Conservation (phyloP, 352 stramenopile genomes). For the Globisporangium echinulatum region DNA sequence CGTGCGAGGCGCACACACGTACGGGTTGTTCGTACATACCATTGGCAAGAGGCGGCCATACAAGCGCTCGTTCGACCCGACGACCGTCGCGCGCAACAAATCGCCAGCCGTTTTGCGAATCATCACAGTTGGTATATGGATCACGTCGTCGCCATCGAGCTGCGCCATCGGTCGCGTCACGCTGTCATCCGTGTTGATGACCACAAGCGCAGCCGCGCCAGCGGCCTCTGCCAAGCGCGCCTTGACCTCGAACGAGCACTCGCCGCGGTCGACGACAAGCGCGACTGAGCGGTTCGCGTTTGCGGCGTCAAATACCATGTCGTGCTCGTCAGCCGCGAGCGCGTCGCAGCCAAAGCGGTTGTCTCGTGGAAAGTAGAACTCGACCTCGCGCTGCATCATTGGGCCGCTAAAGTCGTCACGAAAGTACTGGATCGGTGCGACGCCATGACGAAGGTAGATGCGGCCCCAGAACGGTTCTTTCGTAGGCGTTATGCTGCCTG, state of each 20-base stretch:
- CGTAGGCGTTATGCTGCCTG: background rate
- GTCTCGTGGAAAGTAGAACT: slow-evolving; percentile 36
- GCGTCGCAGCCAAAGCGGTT: slow-evolving; percentile 37
- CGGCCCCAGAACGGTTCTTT: slow-evolving; percentile 45
- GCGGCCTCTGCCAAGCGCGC: slow-evolving; percentile 37
- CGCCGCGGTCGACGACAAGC: slow-evolving; percentile 50
- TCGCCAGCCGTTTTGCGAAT: slow-evolving; percentile 44
- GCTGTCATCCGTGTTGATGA: slow-evolving; percentile 44
- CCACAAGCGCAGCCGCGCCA: slow-evolving; percentile 38
- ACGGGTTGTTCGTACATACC: slow-evolving; percentile 40
- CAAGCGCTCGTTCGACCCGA: slow-evolving; percentile 19
- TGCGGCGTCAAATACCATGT: slow-evolving; percentile 9
- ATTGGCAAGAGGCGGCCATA: slow-evolving; percentile 52
- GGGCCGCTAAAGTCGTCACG: slow-evolving; percentile 41
- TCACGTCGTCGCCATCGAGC: slow-evolving; percentile 31
- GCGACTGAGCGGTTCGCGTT: slow-evolving; percentile 27
- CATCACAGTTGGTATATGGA: slow-evolving; percentile 55
- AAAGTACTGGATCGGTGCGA: slow-evolving; percentile 73
- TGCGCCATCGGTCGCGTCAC: slow-evolving; percentile 30
- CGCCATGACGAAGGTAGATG: slow-evolving; percentile 57
- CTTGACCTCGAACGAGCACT: slow-evolving; percentile 65
- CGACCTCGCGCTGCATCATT: slow-evolving; percentile 32
- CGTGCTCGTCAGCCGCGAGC: slow-evolving; percentile 24
- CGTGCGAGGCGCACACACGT: slow-evolving; percentile 28
- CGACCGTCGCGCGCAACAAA: slow-evolving; percentile 25